phyloP scores from a whole-genome alignment of 2,329 filamentous ascomycete species.

The Colletotrichum incanum region DNA sequence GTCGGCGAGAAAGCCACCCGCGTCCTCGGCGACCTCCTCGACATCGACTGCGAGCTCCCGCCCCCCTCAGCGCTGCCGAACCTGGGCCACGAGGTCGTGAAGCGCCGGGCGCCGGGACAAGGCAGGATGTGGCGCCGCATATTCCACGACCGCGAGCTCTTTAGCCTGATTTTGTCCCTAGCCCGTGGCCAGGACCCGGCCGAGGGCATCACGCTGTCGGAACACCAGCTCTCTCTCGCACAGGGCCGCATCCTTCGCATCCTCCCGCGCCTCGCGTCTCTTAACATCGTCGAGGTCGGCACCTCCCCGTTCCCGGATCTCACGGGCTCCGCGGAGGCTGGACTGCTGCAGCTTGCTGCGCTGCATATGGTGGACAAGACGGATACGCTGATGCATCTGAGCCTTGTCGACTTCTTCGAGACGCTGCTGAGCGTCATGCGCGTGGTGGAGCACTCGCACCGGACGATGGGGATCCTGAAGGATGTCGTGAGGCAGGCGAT shows the following conservation, averaged over 20 bases:
- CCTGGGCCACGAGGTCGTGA: slow-evolving; percentile 54
- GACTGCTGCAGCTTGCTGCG: slow-evolving; percentile 67
- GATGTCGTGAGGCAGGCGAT: slow-evolving; percentile 59
- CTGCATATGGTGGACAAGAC: slow-evolving; percentile 66
- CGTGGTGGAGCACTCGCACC: slow-evolving; percentile 54
- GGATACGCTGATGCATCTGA: slow-evolving; percentile 67
- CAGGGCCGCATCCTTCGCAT: slow-evolving; percentile 69
- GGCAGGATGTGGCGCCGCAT: slow-evolving; percentile 69
- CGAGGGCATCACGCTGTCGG: slow-evolving; percentile 46
- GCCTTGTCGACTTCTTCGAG: slow-evolving; percentile 69
- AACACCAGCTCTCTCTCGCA: slow-evolving; percentile 63
- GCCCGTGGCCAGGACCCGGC: slow-evolving; percentile 49
- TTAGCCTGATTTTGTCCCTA: slow-evolving; percentile 62
- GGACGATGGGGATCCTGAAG: slow-evolving; percentile 49
- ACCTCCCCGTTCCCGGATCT: slow-evolving; percentile 56
- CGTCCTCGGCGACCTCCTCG: slow-evolving; percentile 68
- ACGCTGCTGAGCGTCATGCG: slow-evolving; percentile 65
- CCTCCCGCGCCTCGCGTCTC: slow-evolving; percentile 64
- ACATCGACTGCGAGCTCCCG: slow-evolving; percentile 65
- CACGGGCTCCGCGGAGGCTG: slow-evolving; percentile 50
- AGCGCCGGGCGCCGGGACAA: slow-evolving; percentile 62
- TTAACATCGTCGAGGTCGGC: slow-evolving; percentile 61
- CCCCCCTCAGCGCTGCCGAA: slow-evolving; percentile 25
- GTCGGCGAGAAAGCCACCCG: slow-evolving; percentile 69
- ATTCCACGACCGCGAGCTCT: slow-evolving; percentile 62